phyloP scores from a whole-genome alignment of 1,284 basidiomycete genomes.

The Sporisorium iseilematis-ciliati region DNA sequence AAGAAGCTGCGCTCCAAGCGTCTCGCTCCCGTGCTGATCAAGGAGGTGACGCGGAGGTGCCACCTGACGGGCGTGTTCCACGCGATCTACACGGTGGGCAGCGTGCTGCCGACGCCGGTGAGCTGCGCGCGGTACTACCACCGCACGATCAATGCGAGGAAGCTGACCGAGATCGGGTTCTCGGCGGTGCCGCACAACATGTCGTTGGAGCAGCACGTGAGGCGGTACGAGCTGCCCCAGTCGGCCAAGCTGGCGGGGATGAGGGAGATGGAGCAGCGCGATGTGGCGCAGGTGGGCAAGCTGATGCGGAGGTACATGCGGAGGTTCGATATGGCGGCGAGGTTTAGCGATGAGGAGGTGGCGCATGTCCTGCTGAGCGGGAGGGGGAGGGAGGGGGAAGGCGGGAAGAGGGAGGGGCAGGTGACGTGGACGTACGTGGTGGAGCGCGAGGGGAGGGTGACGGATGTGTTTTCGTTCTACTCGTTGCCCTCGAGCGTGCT shows the following conservation, averaged over 20 bases:
- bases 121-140: slow-evolving; percentile 82
- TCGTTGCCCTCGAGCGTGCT: slow-evolving; percentile 92
- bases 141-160: slow-evolving; percentile 89
- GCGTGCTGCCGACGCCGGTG: slow-evolving; percentile 65
- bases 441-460: slow-evolving; percentile 87
- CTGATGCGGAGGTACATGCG: slow-evolving; percentile 86
- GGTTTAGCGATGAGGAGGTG: slow-evolving; percentile 84
- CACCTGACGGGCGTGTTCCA: slow-evolving; percentile 93
- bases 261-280: slow-evolving; percentile 87
- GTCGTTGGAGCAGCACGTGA: slow-evolving; percentile 54
- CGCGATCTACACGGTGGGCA: slow-evolving; percentile 87
- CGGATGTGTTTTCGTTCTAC: slow-evolving; percentile 97
- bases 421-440: slow-evolving; percentile 98
- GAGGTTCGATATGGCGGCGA: slow-evolving; percentile 85
- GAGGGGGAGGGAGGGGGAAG: slow-evolving; percentile 73
- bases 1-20: slow-evolving; percentile 97
- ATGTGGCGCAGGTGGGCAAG: slow-evolving; percentile 80
- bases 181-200: slow-evolving; percentile 73
- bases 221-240: slow-evolving; percentile 54
- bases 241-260: slow-evolving; percentile 71
- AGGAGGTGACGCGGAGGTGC: slow-evolving; percentile 94
- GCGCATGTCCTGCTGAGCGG: slow-evolving; percentile 90
- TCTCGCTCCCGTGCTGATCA: slow-evolving; percentile 94
- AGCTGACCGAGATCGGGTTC: slow-evolving; percentile 92
- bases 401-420: slow-evolving; percentile 74